Evolutionary conservation across 108 stramenopile species (phyloP).

Genomic region (Mediolabrus comicus): DNA sequence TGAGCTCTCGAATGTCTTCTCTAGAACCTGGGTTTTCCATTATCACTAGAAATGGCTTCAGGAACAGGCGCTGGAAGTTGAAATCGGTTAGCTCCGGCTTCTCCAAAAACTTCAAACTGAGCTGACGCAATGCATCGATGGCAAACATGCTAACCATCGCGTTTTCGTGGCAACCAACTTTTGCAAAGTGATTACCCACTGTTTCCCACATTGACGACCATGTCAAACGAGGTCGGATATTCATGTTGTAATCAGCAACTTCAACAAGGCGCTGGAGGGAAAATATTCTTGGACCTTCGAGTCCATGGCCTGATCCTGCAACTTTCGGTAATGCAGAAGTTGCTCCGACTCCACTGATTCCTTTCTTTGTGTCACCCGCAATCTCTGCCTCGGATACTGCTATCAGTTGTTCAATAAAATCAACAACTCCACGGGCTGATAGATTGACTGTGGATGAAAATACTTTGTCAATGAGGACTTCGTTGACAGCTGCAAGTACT

Average conservation of each 20-base stretch:
- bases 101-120: constrained; percentile 97
- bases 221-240: constrained; percentile 87
- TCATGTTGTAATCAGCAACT: constrained; percentile 99
- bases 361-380: constrained; percentile 67
- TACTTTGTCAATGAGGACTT: constrained; percentile 89
- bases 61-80: constrained; percentile 96
- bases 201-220: constrained; percentile 97
- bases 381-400: constrained; percentile 88
- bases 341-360: constrained; percentile 64
- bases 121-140: constrained; percentile 96
- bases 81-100: constrained; percentile 96
- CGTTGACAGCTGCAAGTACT: constrained; percentile 80
- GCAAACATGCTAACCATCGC: constrained; percentile 94
- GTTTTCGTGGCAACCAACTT: constrained; percentile 91
- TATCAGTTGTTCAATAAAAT: constrained; percentile 90
- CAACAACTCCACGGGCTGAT: constrained; percentile 74
- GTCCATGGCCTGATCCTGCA: constrained; percentile 51
- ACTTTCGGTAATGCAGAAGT: constrained; percentile 16
- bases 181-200: constrained; percentile 90
- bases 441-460: constrained; percentile 86
- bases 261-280: constrained; percentile 97
- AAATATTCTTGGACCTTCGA: constrained; percentile 89
- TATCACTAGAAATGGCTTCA: constrained; percentile 88
- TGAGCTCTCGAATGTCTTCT: constrained; percentile 76
- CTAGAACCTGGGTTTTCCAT: constrained; percentile 70